A percentile compares a stretch with the other conserved stretches of the same genome.
Evolutionary conservation across 371 early-diverging fungal genomes (phyloP).

Genomic region (Mucor indicus): DNA sequence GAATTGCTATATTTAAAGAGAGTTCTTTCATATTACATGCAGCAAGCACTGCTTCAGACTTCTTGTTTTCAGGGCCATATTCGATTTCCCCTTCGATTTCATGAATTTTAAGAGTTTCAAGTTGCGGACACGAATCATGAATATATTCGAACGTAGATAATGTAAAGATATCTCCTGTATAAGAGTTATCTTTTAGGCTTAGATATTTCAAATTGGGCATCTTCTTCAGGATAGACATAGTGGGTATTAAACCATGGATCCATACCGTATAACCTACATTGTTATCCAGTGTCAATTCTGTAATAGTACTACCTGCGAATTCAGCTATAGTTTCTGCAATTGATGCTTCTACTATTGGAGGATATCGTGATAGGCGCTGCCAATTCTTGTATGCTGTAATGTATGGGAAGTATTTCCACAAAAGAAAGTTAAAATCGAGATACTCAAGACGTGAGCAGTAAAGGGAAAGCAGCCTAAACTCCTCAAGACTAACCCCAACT

Average conservation of each 20-base stretch:
- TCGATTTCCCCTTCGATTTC: neutral
- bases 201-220: slow-evolving; percentile 6
- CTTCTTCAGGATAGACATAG: slow-evolving; percentile 1
- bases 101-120: slow-evolving; percentile 2
- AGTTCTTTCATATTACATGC: neutral
- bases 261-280: no score
- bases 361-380: no score
- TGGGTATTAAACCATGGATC: neutral
- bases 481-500: slow-evolving; percentile 8
- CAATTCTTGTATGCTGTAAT: neutral
- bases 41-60: slow-evolving; percentile 1
- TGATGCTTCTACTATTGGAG: no score
- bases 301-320: neutral
- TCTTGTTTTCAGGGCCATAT: slow-evolving; percentile 2
- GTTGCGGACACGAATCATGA: slow-evolving; percentile 6
- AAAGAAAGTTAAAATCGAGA: no score
- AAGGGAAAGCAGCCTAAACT: neutral
- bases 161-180: neutral
- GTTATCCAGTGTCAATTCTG: no score
- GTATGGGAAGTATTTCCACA: no score
- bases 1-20: slow-evolving; percentile 4
- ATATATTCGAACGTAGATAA: slow-evolving; percentile 12
- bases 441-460: no score
- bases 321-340: no score
- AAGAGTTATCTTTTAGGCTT: neutral